phyloP scores from a whole-genome alignment of 345 rosid genomes.

The Melastoma malabathricum region DNA sequence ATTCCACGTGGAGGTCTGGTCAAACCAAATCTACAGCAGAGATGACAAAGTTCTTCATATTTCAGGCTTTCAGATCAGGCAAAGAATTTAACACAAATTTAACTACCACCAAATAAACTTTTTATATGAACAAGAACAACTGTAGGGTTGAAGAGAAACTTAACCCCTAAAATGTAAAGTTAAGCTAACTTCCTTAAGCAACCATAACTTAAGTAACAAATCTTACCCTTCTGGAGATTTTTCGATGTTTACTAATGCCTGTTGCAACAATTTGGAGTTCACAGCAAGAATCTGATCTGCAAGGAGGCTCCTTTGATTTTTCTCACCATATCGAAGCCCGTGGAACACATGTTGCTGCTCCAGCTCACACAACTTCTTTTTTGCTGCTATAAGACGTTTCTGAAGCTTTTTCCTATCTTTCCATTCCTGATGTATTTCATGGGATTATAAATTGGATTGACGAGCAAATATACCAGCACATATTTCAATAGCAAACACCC shows the following conservation, averaged over 20 bases:
- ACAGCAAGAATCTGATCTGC: conserved; percentile 54
- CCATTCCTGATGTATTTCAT: conserved; percentile 57
- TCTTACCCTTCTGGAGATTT: conserved; percentile 43
- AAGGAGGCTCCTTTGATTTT: conserved; percentile 49
- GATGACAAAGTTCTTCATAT: no score
- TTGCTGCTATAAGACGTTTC: conserved; percentile 65
- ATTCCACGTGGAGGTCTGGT: neutral
- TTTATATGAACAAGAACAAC: no score
- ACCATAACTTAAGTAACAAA: neutral
- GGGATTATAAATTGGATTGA: neutral
- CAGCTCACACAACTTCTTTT: conserved; percentile 69
- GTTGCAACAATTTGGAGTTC: conserved; percentile 66
- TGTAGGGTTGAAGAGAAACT: no score
- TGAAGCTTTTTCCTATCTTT: conserved; percentile 70
- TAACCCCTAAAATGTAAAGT: no score
- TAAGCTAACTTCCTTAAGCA: neutral
- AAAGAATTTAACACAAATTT: no score
- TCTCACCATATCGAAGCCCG: conserved; percentile 68
- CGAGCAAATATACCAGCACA: neutral
- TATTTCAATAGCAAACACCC: neutral
- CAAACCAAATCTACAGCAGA: no score
- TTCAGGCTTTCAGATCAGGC: no score
- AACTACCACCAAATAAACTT: no score
- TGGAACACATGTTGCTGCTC: conserved; percentile 80
- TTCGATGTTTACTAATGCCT: conserved; percentile 47